Percentiles rank a stretch among this genome's conserved stretches.
Conservation (phyloP, 805 yeast genomes). For the Pichia phayaonensis region DNA sequence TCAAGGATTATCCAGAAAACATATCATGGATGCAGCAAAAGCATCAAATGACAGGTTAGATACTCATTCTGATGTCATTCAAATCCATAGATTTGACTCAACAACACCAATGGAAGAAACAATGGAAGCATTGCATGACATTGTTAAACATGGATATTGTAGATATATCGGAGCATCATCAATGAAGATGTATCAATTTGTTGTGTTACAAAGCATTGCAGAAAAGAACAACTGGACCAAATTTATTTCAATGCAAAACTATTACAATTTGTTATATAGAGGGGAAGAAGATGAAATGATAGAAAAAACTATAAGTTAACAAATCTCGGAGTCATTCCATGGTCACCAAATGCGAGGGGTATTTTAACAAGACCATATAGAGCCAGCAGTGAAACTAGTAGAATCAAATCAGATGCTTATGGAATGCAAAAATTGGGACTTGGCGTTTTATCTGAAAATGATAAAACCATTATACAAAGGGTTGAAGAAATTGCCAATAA, state of each 20-base stretch:
- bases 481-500: slow-evolving; percentile 47
- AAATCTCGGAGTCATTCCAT: slow-evolving; percentile 53
- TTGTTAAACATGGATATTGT: slow-evolving; percentile 37
- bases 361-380: slow-evolving; percentile 40
- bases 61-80: slow-evolving; percentile 44
- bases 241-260: slow-evolving; percentile 53
- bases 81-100: slow-evolving; percentile 49
- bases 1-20: slow-evolving; percentile 39
- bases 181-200: slow-evolving; percentile 51
- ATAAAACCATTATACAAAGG: slow-evolving; percentile 27
- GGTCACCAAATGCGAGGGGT: slow-evolving; percentile 55
- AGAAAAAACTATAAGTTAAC: slow-evolving; percentile 43
- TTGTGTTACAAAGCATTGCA: slow-evolving; percentile 46
- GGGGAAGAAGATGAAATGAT: slow-evolving; percentile 61
- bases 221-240: slow-evolving; percentile 50
- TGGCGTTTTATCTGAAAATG: slow-evolving; percentile 9
- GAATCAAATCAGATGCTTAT: slow-evolving; percentile 29
- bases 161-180: slow-evolving; percentile 60
- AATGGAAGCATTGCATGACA: slow-evolving; percentile 49
- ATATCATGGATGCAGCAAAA: slow-evolving; percentile 37
- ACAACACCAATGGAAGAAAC: slow-evolving; percentile 43
- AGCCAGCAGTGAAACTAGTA: not conserved
- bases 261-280: slow-evolving; percentile 47
- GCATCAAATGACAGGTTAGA: slow-evolving; percentile 39
- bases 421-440: slow-evolving; percentile 8